Conservation (phyloP, 169 alveolate genomes). For the Neospora caninum region DNA sequence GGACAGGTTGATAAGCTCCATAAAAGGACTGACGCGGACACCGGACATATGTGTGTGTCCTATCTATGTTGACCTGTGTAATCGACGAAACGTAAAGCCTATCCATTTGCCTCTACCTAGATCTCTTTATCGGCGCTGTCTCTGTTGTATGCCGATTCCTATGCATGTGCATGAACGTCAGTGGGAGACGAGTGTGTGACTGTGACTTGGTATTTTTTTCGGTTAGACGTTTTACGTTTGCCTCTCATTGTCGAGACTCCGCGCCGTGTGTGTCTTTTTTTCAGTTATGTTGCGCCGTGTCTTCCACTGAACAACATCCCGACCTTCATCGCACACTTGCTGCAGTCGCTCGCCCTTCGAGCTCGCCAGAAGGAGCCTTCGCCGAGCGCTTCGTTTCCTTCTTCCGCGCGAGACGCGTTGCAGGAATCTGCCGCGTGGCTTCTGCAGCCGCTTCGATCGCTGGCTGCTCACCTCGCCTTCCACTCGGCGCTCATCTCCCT, state of each 20-base stretch:
- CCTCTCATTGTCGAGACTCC: background rate
- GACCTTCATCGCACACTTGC: background rate
- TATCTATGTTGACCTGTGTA: too few relatives aligned
- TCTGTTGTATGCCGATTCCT: too few relatives aligned
- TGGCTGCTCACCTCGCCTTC: slow-evolving; percentile 36
- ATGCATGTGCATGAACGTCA: too few relatives aligned
- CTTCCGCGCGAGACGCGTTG: background rate
- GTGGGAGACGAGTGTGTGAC: too few relatives aligned
- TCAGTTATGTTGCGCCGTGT: background rate
- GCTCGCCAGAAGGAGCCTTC: background rate
- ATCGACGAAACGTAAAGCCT: too few relatives aligned
- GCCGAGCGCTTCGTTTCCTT: background rate
- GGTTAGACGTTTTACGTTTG: background rate
- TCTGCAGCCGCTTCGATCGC: slow-evolving; percentile 43
- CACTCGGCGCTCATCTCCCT: slow-evolving; percentile 24
- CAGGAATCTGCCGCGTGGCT: slow-evolving; percentile 44
- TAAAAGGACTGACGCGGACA: too few relatives aligned
- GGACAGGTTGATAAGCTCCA: too few relatives aligned
- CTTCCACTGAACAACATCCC: slow-evolving; percentile 17
- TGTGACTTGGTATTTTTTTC: background rate
- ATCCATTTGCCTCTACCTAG: too few relatives aligned
- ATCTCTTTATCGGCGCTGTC: too few relatives aligned
- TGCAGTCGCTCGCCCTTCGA: background rate
- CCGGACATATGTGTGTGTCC: too few relatives aligned
- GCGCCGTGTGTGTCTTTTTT: background rate